Evolutionary conservation across 768 basidiomycete genomes (phyloP), one percentile per base, ranked within the genome.

Genomic region (Suillus subaureus): DNA sequence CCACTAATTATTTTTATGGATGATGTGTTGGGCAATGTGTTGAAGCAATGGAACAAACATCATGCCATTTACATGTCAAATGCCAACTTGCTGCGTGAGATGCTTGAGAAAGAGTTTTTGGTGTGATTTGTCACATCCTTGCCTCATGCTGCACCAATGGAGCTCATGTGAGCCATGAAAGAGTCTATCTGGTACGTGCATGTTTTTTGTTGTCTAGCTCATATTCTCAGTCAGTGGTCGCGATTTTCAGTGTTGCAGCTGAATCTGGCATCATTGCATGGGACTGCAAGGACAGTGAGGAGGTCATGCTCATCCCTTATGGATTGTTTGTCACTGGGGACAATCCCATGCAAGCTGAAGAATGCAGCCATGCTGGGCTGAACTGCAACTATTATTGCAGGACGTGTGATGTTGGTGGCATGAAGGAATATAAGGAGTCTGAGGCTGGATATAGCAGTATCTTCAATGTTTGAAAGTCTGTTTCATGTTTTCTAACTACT

Each of bases 21-120:
- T 61, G 80, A 84, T 68, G 79, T 82, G 0, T 84, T 80, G 0
- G 81, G 81, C 11, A 83, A 83, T 66, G 68, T 72, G 13, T 79
- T 76, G 4, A 84, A 84, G 66, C 77, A 77, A 49, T 84, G 77
- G 75, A 84, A 83, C 65, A 81, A 82, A 61, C 83, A 84, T 63
- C 77, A 72, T 70, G 82, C 81, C 55, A 74, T 78, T 1, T 83
- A 82, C 47, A 69, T 80, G 28, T 75, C 71, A 1, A 77, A 82
- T 52, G 65, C 72, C 12, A 80, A 78, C 62, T 69, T 83, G 0
- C 82, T 79, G 0, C 70, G 73, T 12, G 61, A 70, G 35, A 69
- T 81, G 12, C 68, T 82, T 0, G 72, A 79, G 3, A 79, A 81
- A 60, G 73, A 82, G 61, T 77, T 70, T 31, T 75, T 77, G 69